Conservation (phyloP, 495 filamentous ascomycete genomes). For the Oidiodendron maius region DNA sequence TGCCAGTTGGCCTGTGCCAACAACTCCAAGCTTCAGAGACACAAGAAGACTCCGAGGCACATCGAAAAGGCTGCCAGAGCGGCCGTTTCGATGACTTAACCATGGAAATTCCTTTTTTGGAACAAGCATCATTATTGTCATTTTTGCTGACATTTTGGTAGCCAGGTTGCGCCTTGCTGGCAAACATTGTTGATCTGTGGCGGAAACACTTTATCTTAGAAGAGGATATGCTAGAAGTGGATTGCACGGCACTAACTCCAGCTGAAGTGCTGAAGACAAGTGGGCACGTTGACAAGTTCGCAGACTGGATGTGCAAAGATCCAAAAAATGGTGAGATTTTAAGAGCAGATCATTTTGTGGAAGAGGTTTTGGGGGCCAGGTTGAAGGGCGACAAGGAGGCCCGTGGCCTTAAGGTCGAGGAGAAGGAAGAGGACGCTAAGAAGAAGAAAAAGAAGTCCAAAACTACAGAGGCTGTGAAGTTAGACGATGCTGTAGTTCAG, state of each 20-base stretch:
- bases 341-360: constrained; percentile 90
- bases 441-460: constrained; percentile 56
- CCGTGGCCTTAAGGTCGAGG: constrained; percentile 55
- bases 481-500: constrained; percentile 59
- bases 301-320: constrained; percentile 99
- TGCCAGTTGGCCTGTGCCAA: too few species aligned
- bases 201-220: constrained; percentile 87
- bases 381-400: constrained; percentile 58
- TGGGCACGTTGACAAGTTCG: constrained; percentile 96
- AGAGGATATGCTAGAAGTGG: constrained; percentile 88
- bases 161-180: constrained; percentile 64
- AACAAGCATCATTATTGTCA: background rate
- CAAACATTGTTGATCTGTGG: constrained; percentile 88
- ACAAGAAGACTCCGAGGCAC: background rate
- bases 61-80: background rate
- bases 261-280: constrained; percentile 90
- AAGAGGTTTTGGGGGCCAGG: constrained; percentile 81
- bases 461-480: constrained; percentile 48
- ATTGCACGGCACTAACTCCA: constrained; percentile 80
- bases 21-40: too few species aligned
- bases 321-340: constrained; percentile 95
- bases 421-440: constrained; percentile 52
- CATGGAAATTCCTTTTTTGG: background rate
- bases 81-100: background rate
- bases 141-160: background rate